A percentile compares a stretch with the other conserved stretches of the same genome.
These are phyloP conservation scores for Rhodotorula sp. DNA, from an alignment of 1,284 basidiomycete species.

Conservation along the genomic window DNA sequence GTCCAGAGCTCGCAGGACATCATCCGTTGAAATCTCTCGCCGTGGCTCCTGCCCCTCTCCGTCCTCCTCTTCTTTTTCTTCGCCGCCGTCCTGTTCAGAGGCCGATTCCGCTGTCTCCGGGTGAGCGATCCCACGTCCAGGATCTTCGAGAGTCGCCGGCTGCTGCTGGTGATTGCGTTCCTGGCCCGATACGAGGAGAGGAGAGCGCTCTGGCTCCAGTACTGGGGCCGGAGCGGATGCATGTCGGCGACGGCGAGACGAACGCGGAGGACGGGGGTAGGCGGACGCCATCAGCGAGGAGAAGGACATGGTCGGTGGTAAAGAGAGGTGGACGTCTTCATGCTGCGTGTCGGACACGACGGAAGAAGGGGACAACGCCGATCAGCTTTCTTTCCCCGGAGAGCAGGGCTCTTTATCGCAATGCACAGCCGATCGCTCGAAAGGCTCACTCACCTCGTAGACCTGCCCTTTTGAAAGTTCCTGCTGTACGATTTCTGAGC, in stretches of 20 bases:
- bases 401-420: no score
- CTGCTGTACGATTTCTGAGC: slow-evolving; percentile 74
- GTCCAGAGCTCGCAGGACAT: slow-evolving; percentile 62
- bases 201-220: background rate
- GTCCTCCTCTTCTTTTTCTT: background rate
- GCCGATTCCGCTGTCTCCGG: no score
- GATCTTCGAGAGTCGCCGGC: slow-evolving; percentile 54
- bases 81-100: slow-evolving; percentile 69
- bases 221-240: no score
- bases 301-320: slow-evolving; percentile 21
- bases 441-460: slow-evolving; percentile 66
- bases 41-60: background rate
- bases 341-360: slow-evolving; percentile 9
- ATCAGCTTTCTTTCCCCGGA: no score
- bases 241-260: background rate
- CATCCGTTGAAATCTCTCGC: slow-evolving; percentile 59
- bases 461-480: slow-evolving; percentile 71
- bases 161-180: slow-evolving; percentile 53
- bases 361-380: background rate
- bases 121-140: no score
- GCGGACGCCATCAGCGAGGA: slow-evolving; percentile 19
- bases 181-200: background rate
- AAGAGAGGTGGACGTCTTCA: slow-evolving; percentile 35
- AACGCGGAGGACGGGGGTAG: background rate
- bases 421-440: no score